Evolutionary conservation across 2,329 filamentous ascomycete species (phyloP).

Genomic region (Neofusicoccum sp.): DNA sequence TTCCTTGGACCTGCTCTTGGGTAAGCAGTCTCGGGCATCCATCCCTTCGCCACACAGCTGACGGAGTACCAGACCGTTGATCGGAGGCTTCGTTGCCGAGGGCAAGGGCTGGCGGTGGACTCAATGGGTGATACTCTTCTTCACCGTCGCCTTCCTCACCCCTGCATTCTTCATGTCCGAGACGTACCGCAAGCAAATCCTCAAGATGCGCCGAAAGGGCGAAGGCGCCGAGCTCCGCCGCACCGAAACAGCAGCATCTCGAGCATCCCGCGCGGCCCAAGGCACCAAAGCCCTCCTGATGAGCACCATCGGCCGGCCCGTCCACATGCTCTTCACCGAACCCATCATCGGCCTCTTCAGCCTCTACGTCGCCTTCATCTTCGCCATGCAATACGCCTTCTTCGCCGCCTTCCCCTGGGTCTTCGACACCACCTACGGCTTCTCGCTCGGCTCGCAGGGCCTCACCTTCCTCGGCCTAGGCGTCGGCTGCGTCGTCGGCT

Average conservation of each 20-base stretch:
- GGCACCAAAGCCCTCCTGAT: constrained; percentile 31
- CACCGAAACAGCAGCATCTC: constrained; percentile 17
- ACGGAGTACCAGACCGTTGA: constrained; percentile 29
- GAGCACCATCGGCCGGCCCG: constrained; percentile 35
- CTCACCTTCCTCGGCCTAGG: constrained; percentile 27
- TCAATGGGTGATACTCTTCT: constrained; percentile 41
- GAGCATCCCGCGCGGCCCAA: constrained; percentile 22
- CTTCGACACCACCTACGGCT: constrained; percentile 25
- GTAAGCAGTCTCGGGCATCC: constrained; percentile 23
- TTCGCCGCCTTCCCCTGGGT: constrained; percentile 23
- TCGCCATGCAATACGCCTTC: constrained; percentile 37
- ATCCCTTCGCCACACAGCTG: neutral
- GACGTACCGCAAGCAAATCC: constrained; percentile 52
- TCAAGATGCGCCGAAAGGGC: constrained; percentile 33
- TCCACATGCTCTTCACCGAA: constrained; percentile 39
- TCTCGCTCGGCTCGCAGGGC: constrained; percentile 28
- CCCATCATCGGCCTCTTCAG: constrained; percentile 43
- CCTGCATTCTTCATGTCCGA: constrained; percentile 46
- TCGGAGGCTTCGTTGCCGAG: constrained; percentile 41
- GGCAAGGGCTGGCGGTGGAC: constrained; percentile 40
- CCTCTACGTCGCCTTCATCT: constrained; percentile 43
- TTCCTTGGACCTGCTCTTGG: constrained; percentile 36
- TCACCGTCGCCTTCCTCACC: constrained; percentile 35
- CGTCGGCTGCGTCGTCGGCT: constrained; percentile 21
- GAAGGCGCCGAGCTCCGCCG: constrained; percentile 24